These are phyloP conservation scores for Cicer yamashitae DNA, from an alignment of 306 rosid genomes.

Conservation along the genomic window DNA sequence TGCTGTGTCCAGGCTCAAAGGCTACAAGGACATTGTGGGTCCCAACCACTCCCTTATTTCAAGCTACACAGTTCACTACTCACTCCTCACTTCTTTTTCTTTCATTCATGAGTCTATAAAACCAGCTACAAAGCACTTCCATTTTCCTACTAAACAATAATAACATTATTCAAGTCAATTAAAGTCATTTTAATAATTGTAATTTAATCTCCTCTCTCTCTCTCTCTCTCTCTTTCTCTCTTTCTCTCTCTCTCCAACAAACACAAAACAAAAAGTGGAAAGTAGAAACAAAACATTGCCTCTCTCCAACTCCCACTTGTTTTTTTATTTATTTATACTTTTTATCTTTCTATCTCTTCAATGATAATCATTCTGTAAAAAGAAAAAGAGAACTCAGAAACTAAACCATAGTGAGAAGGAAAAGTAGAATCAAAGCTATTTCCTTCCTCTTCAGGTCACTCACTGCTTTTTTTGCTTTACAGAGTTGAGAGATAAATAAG, in stretches of 20 bases:
- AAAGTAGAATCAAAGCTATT: slow-evolving; percentile 42
- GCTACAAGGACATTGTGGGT: slow-evolving; percentile 32
- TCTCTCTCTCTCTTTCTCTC: not conserved
- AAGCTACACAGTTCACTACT: not conserved
- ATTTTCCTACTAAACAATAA: slow-evolving; percentile 21
- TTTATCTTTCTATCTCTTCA: not conserved
- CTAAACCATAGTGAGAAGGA: slow-evolving; percentile 5
- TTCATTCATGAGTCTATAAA: slow-evolving; percentile 46
- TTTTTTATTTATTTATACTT: slow-evolving; percentile 13
- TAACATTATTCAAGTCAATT: not conserved
- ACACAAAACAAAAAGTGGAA: not conserved
- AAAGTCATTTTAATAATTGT: not conserved
- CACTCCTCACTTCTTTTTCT: not conserved
- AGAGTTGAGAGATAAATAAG: slow-evolving; percentile 36
- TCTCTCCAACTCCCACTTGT: slow-evolving; percentile 31
- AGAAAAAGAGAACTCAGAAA: slow-evolving; percentile 14
- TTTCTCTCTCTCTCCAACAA: not conserved
- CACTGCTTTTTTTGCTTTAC: slow-evolving; percentile 49
- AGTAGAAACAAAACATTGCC: not conserved
- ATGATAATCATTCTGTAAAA: slow-evolving; percentile 22
- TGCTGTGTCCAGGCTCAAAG: no score
- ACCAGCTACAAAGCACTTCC: slow-evolving; percentile 59
- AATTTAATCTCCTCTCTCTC: not conserved
- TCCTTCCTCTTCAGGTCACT: slow-evolving; percentile 46
- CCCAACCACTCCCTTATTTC: slow-evolving; percentile 39